phyloP scores from a whole-genome alignment of 2,329 filamentous ascomycete genomes.

The Sporothrix globosa region DNA sequence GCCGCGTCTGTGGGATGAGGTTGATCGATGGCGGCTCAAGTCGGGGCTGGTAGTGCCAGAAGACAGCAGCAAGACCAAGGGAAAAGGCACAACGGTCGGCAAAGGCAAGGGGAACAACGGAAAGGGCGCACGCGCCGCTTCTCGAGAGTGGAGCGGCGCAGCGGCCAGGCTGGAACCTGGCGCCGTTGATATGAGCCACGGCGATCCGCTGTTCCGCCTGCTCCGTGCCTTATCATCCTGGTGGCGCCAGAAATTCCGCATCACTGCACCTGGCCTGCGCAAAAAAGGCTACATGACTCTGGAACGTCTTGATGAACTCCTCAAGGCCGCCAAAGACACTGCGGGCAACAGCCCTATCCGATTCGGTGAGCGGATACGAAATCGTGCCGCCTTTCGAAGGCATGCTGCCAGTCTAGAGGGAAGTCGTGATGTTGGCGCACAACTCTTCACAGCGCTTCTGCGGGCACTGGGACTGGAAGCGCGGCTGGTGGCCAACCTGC shows the following conservation, averaged over 20 bases:
- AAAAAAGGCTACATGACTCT: conserved; percentile 87
- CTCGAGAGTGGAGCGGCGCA: conserved; percentile 67
- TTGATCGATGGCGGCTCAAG: conserved; percentile 72
- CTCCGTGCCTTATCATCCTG: conserved; percentile 77
- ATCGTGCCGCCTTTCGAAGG: conserved; percentile 67
- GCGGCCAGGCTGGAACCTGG: conserved; percentile 72
- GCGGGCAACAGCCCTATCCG: conserved; percentile 46
- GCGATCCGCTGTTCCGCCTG: conserved; percentile 78
- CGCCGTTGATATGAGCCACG: conserved; percentile 74
- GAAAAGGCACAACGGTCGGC: conserved; percentile 28
- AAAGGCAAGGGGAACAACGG: conserved; percentile 44
- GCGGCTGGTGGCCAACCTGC: conserved; percentile 80
- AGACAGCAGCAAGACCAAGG: conserved; percentile 17
- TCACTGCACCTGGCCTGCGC: conserved; percentile 78
- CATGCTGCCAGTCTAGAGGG: conserved; percentile 72
- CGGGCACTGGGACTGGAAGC: conserved; percentile 80
- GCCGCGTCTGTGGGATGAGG: conserved; percentile 67
- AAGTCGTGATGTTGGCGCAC: conserved; percentile 83
- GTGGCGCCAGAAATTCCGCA: conserved; percentile 83
- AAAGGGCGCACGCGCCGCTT: conserved; percentile 40
- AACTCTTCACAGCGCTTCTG: conserved; percentile 85
- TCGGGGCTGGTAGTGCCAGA: conserved; percentile 59
- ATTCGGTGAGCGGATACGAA: conserved; percentile 77
- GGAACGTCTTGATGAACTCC: conserved; percentile 72
- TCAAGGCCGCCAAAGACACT: conserved; percentile 63